Evolutionary conservation across 2,329 filamentous ascomycete genomes (phyloP), one percentile per base, ranked within the genome.

Genomic region (Cladosporium cucumerinum): DNA sequence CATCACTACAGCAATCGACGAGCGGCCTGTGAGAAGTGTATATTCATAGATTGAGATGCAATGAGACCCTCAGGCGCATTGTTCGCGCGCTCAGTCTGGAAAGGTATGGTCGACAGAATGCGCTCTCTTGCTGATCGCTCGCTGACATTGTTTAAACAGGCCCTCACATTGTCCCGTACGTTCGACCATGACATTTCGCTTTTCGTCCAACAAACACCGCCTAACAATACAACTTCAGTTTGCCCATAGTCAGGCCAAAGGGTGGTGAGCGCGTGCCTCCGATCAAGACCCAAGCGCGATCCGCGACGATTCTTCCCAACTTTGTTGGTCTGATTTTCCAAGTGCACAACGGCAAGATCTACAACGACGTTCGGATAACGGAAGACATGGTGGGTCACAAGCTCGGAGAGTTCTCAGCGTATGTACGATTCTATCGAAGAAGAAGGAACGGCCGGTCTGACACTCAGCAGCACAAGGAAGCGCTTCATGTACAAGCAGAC

Each of bases 381-480:
- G 93, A 97, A 77, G 91, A 97, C 74, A 97, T 97, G 93, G 93
- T 97, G 58, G 93, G 93, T 62, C 90, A 95, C 79, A 97, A 97
- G 81, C 84, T 97, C 71, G 93, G 93, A 72, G 93, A 97, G 80
- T 97, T 97, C 77, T 88, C 92, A 68, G 82, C 87, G 93, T 97
- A 86, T 87, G 26, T 61, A 16, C 21, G 2, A 2, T 16, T 10
- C 1, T 30, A n/a, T 11, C 21, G 28, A 34, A 36, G 28, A 32
- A 10, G 26, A 30, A 5, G 12, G 16, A 25, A 11, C 18, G 30
- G 5, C 28, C 3, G 54, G 23, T 39, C 63, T 65, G 57, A 65
- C 63, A 65, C 32, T 48, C 26, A 51, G 39, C 71, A 90, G 88
- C 66, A 91, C 88, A 62, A 82, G 88, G 71, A 90, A 89, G 78